Conservation (phyloP, 2,329 filamentous ascomycete genomes). For the Metarhizium guizhouense region DNA sequence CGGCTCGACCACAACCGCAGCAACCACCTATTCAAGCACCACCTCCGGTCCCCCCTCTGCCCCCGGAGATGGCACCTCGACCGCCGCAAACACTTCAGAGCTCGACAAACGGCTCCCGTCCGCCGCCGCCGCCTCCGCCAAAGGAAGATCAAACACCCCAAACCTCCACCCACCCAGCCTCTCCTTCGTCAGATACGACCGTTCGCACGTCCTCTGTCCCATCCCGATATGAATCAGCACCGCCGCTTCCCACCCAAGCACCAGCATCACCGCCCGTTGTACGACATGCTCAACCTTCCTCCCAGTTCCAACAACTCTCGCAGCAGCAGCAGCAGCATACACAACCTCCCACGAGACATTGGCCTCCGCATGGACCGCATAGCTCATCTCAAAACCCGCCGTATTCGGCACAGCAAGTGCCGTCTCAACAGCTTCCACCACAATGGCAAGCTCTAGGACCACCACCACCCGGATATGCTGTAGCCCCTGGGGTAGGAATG, state of each 20-base stretch:
- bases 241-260: slow-evolving; percentile 32
- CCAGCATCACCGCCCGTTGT: slow-evolving; percentile 1
- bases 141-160: slow-evolving; percentile 22
- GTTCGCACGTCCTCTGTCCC: slow-evolving; percentile 9
- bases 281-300: slow-evolving; percentile 8
- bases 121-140: slow-evolving; percentile 43
- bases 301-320: slow-evolving; percentile 8
- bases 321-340: slow-evolving; percentile 8
- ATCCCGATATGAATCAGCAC: slow-evolving; percentile 39
- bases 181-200: slow-evolving; percentile 14
- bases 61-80: slow-evolving; percentile 48
- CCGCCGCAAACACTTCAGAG: slow-evolving; percentile 24
- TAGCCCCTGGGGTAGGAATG: slow-evolving; percentile 4
- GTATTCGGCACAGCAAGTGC: background rate
- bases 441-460: slow-evolving; percentile 11
- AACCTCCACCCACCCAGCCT: slow-evolving; percentile 12
- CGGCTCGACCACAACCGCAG: slow-evolving; percentile 30
- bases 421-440: slow-evolving; percentile 12
- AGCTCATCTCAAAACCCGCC: slow-evolving; percentile 1
- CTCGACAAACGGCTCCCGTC: slow-evolving; percentile 22
- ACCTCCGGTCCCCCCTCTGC: slow-evolving; percentile 64
- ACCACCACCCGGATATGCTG: slow-evolving; percentile 9
- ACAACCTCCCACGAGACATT: background rate
- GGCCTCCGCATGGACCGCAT: background rate
- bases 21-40: slow-evolving; percentile 30